Evolutionary conservation across 257 asterid genomes (phyloP), one percentile per base, ranked within the genome.

Genomic region (Capsicum pubescens): DNA sequence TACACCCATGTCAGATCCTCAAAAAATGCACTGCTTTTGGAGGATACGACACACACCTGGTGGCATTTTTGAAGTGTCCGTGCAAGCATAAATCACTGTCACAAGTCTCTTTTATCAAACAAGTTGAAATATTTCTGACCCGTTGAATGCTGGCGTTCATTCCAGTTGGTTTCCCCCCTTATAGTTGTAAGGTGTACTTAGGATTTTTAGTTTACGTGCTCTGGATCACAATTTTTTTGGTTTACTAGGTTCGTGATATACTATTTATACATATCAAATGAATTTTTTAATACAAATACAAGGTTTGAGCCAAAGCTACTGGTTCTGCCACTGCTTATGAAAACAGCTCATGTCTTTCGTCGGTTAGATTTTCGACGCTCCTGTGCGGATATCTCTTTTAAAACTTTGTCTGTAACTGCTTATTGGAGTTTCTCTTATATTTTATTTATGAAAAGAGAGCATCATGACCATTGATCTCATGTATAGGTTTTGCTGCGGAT

Each of bases 401-500:
- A 77, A 14, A 5, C 10, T 77, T 54, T 26, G 6, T 52, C 66
- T 64, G 9, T 9, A 26, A 54, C 82, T 54, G 16, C 32, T 32
- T 35, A 54, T 54, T 54, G 32, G 48, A 54, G 82, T 55, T 54
- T 19, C 52, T 77, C 21, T 77, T 55, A 55, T 50, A 0, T 0
- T 54, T 21, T 14, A 64, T 77, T 77, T 54, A 77, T 77, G 52
- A 77, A 32, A 77, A 54, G 3, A 54, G 66, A 54, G 12, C 50
- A 15, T 77, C 32, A 77, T 87, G 84, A 84, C 80, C n/a, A 16
- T 42, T 76, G 42, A 69, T 87, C 82, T 88, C 80, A 50, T 82
- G 7, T 89, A 86, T 84, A 97, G 99, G 99, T 97, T 84, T 91
- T 97, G 85, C 91, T 92, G 88, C 91, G 93, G 87, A 95, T 97